These are phyloP conservation scores for Pichia sp. DNA, from an alignment of 1,139 yeast genomes.

Conservation along the genomic window DNA sequence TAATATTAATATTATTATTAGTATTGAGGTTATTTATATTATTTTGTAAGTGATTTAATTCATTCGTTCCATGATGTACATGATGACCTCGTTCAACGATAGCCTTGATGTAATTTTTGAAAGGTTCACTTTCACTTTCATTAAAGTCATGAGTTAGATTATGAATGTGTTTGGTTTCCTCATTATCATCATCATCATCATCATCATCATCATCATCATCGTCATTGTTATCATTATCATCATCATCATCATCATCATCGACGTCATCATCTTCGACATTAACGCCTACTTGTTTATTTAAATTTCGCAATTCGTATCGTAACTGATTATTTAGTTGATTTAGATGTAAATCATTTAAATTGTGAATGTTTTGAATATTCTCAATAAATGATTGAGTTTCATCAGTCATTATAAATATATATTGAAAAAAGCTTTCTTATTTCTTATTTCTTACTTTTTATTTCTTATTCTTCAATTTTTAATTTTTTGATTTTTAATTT, in stretches of 20 bases:
- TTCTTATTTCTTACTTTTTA: background rate
- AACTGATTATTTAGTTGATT: constrained; percentile 15
- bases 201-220: background rate
- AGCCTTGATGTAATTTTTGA: constrained; percentile 16
- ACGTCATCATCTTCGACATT: constrained; percentile 9
- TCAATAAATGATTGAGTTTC: constrained; percentile 57
- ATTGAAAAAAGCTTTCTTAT: too few relatives aligned
- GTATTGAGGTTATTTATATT: background rate
- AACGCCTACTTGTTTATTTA: constrained; percentile 11
- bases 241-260: constrained; percentile 2
- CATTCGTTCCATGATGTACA: background rate
- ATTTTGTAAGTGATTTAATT: background rate
- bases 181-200: background rate
- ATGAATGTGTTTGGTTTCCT: background rate
- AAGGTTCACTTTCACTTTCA: constrained; percentile 16
- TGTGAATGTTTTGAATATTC: constrained; percentile 8
- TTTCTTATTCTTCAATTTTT: background rate
- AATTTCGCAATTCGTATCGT: constrained; percentile 12
- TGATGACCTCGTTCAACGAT: constrained; percentile 13
- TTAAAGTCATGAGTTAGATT: constrained; percentile 3
- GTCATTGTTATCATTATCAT: background rate
- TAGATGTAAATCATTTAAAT: constrained; percentile 11
- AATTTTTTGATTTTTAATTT: too few relatives aligned
- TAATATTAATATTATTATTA: background rate
- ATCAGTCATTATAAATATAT: constrained; percentile 32